A percentile compares a stretch with the other conserved stretches of the same genome.
phyloP scores from a whole-genome alignment of 129 eudicot species.

The Saussurea involucrata region DNA sequence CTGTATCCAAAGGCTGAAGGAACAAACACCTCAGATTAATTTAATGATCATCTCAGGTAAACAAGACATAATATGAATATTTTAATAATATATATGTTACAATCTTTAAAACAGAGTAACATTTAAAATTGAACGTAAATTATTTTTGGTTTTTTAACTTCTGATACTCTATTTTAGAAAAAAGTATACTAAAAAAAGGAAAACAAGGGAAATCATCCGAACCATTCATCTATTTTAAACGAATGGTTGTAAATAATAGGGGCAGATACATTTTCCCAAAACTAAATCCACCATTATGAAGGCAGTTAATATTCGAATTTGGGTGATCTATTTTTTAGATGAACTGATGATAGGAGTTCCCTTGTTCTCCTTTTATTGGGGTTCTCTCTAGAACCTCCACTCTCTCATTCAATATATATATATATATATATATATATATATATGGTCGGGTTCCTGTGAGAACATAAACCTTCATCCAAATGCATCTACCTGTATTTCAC shows the following conservation, averaged over 20 bases:
- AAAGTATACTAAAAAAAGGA: background rate
- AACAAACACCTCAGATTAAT: conserved; percentile 11
- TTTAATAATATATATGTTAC: no score
- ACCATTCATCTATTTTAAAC: background rate
- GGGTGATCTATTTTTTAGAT: background rate
- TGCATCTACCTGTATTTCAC: background rate
- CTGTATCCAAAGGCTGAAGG: conserved; percentile 90
- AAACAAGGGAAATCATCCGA: background rate
- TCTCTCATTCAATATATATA: no score
- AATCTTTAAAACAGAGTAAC: no score
- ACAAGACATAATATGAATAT: background rate
- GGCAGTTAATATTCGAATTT: background rate
- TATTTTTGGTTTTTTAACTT: no score
- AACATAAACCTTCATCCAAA: background rate
- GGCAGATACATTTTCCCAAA: background rate
- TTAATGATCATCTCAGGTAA: background rate
- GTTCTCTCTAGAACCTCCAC: background rate
- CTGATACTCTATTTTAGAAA: no score
- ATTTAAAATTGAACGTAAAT: no score
- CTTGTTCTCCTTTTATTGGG: background rate
- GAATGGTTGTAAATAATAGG: background rate
- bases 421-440: background rate
- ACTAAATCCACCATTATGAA: background rate
- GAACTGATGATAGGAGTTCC: background rate
- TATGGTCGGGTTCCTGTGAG: background rate